Evolutionary conservation across 345 rosid species (phyloP).

Genomic region (Conringia planisiliqua): DNA sequence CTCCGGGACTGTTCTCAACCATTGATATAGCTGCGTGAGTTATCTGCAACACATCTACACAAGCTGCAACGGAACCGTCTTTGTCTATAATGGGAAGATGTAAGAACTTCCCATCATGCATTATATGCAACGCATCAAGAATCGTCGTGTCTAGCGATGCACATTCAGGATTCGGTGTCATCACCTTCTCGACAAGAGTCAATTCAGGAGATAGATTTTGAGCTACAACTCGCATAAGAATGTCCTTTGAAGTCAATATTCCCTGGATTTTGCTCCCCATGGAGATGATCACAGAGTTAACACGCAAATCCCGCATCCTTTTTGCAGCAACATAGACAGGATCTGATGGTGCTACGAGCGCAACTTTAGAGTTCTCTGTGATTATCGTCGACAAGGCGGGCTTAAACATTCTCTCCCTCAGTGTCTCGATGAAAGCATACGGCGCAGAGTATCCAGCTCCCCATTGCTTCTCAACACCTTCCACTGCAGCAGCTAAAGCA

Average conservation of each 20-base stretch:
- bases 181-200: constrained; percentile 92
- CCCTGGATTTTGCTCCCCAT: constrained; percentile 73
- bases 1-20: constrained; percentile 88
- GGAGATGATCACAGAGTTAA: constrained; percentile 70
- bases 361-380: constrained; percentile 70
- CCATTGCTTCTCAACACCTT: constrained; percentile 96
- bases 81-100: constrained; percentile 92
- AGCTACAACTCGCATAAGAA: constrained; percentile 96
- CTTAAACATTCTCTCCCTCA: constrained; percentile 96
- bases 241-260: constrained; percentile 94
- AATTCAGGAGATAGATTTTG: constrained; percentile 86
- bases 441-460: constrained; percentile 80
- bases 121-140: constrained; percentile 86
- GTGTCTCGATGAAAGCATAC: constrained; percentile 78
- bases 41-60: constrained; percentile 87
- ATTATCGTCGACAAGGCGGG: constrained; percentile 87
- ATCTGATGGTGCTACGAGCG: constrained; percentile 73
- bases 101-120: constrained; percentile 97
- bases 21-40: constrained; percentile 97
- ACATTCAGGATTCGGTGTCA: constrained; percentile 94
- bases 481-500: constrained; percentile 96
- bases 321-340: constrained; percentile 89
- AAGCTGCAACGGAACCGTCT: constrained; percentile 77
- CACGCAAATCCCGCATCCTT: constrained; percentile 74
- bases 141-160: constrained; percentile 74